phyloP scores from a whole-genome alignment of 2,329 filamentous ascomycete species.

The Nemania serpens region DNA sequence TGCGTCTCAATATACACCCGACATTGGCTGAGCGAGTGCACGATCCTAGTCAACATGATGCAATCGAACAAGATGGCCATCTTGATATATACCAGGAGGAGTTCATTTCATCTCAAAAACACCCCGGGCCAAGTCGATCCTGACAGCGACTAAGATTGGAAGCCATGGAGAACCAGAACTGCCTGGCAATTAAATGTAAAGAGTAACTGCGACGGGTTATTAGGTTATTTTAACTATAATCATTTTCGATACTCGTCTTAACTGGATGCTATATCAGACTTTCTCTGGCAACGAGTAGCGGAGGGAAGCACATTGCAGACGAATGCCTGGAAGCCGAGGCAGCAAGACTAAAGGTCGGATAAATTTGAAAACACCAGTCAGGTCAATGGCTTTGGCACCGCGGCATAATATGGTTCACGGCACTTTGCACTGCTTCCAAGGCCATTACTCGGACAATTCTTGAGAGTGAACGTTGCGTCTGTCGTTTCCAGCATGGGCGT shows the following conservation, averaged over 20 bases:
- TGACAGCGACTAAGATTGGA: neutral
- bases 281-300: constrained; percentile 21
- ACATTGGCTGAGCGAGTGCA: neutral
- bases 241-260: constrained; percentile 8
- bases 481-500: neutral
- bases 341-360: constrained; percentile 29
- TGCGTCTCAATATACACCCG: neutral
- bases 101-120: neutral
- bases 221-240: constrained; percentile 20
- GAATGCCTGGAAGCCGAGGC: constrained; percentile 25
- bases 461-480: constrained; percentile 21
- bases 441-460: neutral
- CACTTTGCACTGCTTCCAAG: constrained; percentile 4
- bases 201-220: constrained; percentile 11
- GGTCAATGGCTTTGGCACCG: neutral
- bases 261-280: constrained; percentile 19
- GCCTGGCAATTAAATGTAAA: constrained; percentile 6
- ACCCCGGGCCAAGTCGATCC: neutral
- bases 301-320: constrained; percentile 27
- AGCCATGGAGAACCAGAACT: constrained; percentile 2
- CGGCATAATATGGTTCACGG: constrained; percentile 4
- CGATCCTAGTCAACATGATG: neutral
- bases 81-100: neutral
- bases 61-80: neutral
- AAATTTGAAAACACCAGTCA: constrained; percentile 27